These are phyloP conservation scores for Raffaelea arxii DNA, from an alignment of 2,329 filamentous ascomycete genomes.

Conservation along the genomic window DNA sequence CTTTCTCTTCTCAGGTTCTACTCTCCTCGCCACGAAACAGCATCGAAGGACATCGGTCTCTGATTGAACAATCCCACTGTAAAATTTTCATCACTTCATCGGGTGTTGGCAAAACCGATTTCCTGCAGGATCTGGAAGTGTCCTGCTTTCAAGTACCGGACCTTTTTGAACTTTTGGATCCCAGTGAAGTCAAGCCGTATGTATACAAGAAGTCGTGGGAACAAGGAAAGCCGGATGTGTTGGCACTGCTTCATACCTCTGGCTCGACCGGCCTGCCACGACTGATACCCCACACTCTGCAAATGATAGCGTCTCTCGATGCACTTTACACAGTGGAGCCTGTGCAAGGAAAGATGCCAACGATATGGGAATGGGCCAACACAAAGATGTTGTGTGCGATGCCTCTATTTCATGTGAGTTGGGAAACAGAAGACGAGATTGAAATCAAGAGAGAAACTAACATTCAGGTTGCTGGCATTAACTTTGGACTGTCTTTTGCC, in stretches of 20 bases:
- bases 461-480: background rate
- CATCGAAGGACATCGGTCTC: slow-evolving; percentile 31
- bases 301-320: slow-evolving; percentile 28
- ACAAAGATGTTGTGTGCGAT: slow-evolving; percentile 14
- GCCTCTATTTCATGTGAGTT: slow-evolving; percentile 28
- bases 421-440: slow-evolving; percentile 27
- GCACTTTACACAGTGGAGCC: slow-evolving; percentile 27
- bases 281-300: slow-evolving; percentile 11
- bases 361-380: slow-evolving; percentile 1
- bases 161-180: background rate
- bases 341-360: background rate
- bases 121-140: slow-evolving; percentile 25
- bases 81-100: slow-evolving; percentile 24
- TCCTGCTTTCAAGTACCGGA: slow-evolving; percentile 19
- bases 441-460: too few species aligned
- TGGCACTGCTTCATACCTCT: slow-evolving; percentile 32
- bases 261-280: slow-evolving; percentile 33
- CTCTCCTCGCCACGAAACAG: slow-evolving; percentile 31
- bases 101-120: slow-evolving; percentile 15
- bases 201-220: slow-evolving; percentile 20
- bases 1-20: background rate
- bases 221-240: slow-evolving; percentile 29
- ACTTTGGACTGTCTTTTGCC: background rate
- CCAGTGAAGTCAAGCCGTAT: background rate
- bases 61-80: slow-evolving; percentile 33